These are phyloP conservation scores for Leonotis leonurus DNA, from an alignment of 257 asterid genomes.

Conservation along the genomic window DNA sequence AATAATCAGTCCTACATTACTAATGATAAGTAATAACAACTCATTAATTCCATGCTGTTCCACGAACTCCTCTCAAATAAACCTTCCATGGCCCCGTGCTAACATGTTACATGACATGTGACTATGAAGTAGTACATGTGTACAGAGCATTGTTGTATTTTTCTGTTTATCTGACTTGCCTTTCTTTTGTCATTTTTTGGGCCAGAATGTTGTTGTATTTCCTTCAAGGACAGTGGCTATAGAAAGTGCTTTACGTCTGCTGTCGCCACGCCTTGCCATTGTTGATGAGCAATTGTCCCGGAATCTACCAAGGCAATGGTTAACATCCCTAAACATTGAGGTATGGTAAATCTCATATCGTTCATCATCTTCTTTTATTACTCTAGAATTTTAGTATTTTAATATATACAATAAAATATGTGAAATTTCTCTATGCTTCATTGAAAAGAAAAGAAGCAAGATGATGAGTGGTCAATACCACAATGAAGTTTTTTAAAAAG, in stretches of 20 bases:
- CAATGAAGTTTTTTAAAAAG: not conserved
- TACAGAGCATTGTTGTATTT: too few species aligned
- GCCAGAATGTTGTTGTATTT: constrained; percentile 4
- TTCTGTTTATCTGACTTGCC: not conserved
- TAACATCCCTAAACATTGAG: not conserved
- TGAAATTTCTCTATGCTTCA: not conserved
- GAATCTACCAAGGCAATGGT: not conserved
- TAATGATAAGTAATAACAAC: too few species aligned
- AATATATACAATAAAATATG: not conserved
- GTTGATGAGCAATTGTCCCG: constrained; percentile 10
- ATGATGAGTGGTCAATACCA: not conserved
- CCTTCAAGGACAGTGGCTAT: constrained; percentile 8
- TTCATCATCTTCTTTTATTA: constrained; percentile 1
- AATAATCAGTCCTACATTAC: too few species aligned
- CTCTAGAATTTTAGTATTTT: not conserved
- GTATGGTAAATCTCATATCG: constrained; percentile 7
- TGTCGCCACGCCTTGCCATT: constrained; percentile 3
- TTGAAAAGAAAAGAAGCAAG: not conserved
- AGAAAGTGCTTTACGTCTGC: constrained; percentile 1
- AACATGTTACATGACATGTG: too few species aligned
- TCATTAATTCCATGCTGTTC: too few species aligned
- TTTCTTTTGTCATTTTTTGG: not conserved
- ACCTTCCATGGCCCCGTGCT: too few species aligned
- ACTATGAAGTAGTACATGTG: too few species aligned
- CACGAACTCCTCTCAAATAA: too few species aligned